Evolutionary conservation across 169 alveolate species (phyloP).

Genomic region (Toxoplasma gondii): DNA sequence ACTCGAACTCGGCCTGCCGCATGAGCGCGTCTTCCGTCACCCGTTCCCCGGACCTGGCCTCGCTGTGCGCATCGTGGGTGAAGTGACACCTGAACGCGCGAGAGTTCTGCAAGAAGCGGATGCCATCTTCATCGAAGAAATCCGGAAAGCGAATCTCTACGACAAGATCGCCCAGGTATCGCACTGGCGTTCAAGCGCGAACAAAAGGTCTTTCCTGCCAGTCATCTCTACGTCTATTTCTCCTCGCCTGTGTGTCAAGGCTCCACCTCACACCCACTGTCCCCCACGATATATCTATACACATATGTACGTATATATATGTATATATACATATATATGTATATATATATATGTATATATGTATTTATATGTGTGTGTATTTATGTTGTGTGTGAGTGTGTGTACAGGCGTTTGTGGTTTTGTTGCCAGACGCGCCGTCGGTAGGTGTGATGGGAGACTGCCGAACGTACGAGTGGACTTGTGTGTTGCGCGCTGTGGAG

Average conservation of each 20-base stretch:
- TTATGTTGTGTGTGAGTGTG: neutral
- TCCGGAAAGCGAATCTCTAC: slow-evolving; percentile 61
- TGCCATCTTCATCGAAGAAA: slow-evolving; percentile 59
- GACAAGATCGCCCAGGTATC: slow-evolving; percentile 61
- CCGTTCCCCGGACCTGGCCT: slow-evolving; percentile 82
- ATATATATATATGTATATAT: neutral
- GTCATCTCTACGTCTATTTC: neutral
- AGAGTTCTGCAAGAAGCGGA: slow-evolving; percentile 71
- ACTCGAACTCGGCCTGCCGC: slow-evolving; percentile 66
- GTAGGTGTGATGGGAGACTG: slow-evolving; percentile 81
- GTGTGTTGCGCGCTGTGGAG: slow-evolving; percentile 66
- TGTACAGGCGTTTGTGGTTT: slow-evolving; percentile 76
- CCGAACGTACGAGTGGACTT: slow-evolving; percentile 68
- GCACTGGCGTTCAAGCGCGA: neutral
- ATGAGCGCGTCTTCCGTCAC: slow-evolving; percentile 70
- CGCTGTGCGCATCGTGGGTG: slow-evolving; percentile 77
- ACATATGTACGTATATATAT: neutral
- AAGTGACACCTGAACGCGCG: slow-evolving; percentile 69
- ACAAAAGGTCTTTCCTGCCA: too few species aligned
- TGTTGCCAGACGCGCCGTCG: slow-evolving; percentile 72
- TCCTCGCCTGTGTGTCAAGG: neutral
- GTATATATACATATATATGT: neutral
- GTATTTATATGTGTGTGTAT: neutral
- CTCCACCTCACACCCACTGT: neutral
- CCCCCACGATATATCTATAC: neutral